Evolutionary conservation across 176 grass and related monocot genomes (phyloP).

Genomic region (Oryza glaberrima): DNA sequence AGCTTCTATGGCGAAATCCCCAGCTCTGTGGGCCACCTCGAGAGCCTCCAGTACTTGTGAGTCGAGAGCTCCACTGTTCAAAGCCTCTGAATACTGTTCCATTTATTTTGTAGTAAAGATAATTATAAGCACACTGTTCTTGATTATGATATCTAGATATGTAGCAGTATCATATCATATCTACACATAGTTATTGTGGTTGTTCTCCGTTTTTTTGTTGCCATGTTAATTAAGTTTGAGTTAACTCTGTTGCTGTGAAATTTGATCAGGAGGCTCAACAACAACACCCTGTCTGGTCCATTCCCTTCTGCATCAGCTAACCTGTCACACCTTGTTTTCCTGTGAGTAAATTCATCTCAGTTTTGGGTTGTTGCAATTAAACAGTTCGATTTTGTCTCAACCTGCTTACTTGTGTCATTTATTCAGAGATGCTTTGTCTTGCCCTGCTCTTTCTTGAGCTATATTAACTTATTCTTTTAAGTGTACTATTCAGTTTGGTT

Average conservation of each 20-base stretch:
- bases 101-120: not conserved
- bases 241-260: conserved; percentile 15
- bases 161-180: not conserved
- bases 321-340: conserved; percentile 73
- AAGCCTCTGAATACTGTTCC: not conserved
- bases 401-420: not conserved
- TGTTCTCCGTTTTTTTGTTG: not conserved
- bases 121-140: conserved; percentile 26
- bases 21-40: conserved; percentile 64
- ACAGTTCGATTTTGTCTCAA: not conserved
- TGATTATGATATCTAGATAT: not conserved
- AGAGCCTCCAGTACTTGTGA: conserved; percentile 89
- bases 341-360: conserved; percentile 57
- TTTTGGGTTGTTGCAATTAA: not conserved
- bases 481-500: not conserved
- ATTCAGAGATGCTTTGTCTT: not conserved
- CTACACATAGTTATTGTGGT: not conserved
- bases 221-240: conserved; percentile 25
- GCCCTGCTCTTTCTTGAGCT: conserved; percentile 1
- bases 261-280: conserved; percentile 81
- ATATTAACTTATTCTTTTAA: not conserved
- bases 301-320: conserved; percentile 67
- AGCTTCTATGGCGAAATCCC: conserved; percentile 67
- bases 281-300: conserved; percentile 81
- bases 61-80: conserved; percentile 28